A percentile compares a stretch with the other conserved stretches of the same genome.
Evolutionary conservation across 345 rosid species (phyloP).

Genomic region (Fremontodendron californicum): DNA sequence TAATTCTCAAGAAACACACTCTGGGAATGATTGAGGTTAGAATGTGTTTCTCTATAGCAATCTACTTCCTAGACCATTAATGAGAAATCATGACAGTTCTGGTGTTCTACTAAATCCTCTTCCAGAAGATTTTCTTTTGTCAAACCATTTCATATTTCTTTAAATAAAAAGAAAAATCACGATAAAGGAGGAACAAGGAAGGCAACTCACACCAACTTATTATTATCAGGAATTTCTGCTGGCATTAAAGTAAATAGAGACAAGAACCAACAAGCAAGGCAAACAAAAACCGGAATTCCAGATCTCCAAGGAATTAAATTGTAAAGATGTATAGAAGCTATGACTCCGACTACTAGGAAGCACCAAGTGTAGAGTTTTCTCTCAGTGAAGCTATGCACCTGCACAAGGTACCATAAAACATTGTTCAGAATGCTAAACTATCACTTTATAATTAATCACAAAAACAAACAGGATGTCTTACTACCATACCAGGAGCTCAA

Average conservation of each 20-base stretch:
- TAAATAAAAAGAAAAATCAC: conserved; percentile 2
- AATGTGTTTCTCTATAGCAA: background rate
- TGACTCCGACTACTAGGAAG: conserved; percentile 57
- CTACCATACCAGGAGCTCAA: conserved; percentile 76
- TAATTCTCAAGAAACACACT: background rate
- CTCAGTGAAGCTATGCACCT: conserved; percentile 95
- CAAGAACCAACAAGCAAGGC: conserved; percentile 70
- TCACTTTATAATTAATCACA: conserved; percentile 12
- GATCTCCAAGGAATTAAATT: conserved; percentile 71
- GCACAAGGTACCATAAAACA: conserved; percentile 32
- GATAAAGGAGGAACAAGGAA: conserved; percentile 8
- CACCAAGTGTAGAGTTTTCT: conserved; percentile 93
- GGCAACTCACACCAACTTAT: conserved; percentile 70
- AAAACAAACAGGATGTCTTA: conserved; percentile 2
- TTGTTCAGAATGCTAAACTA: conserved; percentile 17
- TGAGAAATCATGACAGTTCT: background rate
- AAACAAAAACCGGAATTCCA: conserved; percentile 70
- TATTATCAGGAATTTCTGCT: conserved; percentile 95
- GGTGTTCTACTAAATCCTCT: background rate
- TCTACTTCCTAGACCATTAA: background rate
- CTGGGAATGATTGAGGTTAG: background rate
- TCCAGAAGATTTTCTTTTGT: background rate
- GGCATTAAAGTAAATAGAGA: conserved; percentile 93
- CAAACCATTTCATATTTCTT: conserved; percentile 7
- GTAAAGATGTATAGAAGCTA: conserved; percentile 56